phyloP scores from a whole-genome alignment of 352 stramenopile species.

The Phytophthora tentaculata region DNA sequence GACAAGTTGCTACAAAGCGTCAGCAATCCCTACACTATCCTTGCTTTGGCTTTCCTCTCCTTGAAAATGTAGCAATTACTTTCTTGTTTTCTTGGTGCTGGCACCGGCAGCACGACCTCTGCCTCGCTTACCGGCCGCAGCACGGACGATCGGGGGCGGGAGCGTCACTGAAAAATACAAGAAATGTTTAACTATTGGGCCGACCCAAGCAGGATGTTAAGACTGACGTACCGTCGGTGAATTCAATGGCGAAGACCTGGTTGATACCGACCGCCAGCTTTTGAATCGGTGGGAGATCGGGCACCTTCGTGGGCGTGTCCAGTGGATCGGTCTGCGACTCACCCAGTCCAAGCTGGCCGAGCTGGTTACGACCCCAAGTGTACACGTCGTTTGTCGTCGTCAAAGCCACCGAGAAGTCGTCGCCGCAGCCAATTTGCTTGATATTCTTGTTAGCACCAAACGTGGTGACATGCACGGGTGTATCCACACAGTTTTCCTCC shows the following conservation, averaged over 20 bases:
- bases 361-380: conserved; percentile 76
- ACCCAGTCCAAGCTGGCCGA: conserved; percentile 72
- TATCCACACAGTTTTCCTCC: conserved; percentile 45
- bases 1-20: conserved; percentile 14
- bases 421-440: conserved; percentile 61
- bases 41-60: conserved; percentile 2
- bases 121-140: conserved; percentile 32
- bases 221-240: conserved; percentile 61
- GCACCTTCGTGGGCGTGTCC: conserved; percentile 61
- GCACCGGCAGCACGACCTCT: conserved; percentile 9
- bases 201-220: not conserved
- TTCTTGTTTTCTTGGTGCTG: conserved; percentile 44
- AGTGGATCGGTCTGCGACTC: conserved; percentile 38
- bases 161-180: conserved; percentile 49
- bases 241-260: conserved; percentile 81
- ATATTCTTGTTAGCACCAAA: conserved; percentile 37
- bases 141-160: conserved; percentile 41
- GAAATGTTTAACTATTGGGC: not conserved
- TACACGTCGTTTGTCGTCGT: conserved; percentile 61
- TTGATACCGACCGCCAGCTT: conserved; percentile 74
- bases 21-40: not conserved
- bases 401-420: conserved; percentile 72
- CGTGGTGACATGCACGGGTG: conserved; percentile 38
- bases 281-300: conserved; percentile 58
- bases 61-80: conserved; percentile 25